Percentiles rank a stretch among this genome's conserved stretches.
phyloP scores from a whole-genome alignment of 2,329 filamentous ascomycete genomes.

The Epichloe baconii region DNA sequence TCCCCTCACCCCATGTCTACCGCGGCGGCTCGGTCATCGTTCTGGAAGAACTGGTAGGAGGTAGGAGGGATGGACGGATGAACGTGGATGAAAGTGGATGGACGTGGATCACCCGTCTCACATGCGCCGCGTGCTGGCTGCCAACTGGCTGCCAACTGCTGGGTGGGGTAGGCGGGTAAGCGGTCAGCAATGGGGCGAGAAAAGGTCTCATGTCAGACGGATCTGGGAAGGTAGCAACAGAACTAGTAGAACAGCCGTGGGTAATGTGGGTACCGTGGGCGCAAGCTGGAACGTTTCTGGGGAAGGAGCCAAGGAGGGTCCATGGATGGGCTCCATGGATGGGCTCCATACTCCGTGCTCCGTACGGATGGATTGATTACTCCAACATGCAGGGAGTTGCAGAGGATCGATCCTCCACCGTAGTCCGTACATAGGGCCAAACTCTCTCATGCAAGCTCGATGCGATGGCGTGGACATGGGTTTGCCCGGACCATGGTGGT shows the following conservation, averaged over 20 bases:
- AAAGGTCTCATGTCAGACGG: not conserved
- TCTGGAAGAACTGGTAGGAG: not conserved
- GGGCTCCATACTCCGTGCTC: not conserved
- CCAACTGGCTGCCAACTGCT: too few species aligned
- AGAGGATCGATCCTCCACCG: not conserved
- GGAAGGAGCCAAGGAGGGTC: not conserved
- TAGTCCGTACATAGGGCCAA: not conserved
- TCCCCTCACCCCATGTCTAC: too few species aligned
- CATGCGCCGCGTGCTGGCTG: not conserved
- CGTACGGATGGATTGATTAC: too few species aligned
- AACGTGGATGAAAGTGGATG: too few species aligned
- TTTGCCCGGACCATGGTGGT: not conserved
- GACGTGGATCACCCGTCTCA: not conserved
- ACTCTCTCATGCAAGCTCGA: not conserved
- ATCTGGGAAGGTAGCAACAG: not conserved
- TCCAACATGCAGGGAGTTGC: not conserved
- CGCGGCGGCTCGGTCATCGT: not conserved
- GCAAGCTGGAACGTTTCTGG: not conserved
- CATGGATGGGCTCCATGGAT: not conserved
- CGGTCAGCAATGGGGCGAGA: not conserved
- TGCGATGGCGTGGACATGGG: not conserved
- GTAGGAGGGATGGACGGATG: too few species aligned
- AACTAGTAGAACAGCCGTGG: not conserved
- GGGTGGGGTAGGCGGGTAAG: too few species aligned
- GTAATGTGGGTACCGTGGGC: not conserved